A percentile compares a stretch with the other conserved stretches of the same genome.
phyloP scores from a whole-genome alignment of 2,329 filamentous ascomycete genomes.

The Aspergillus brasiliensis region DNA sequence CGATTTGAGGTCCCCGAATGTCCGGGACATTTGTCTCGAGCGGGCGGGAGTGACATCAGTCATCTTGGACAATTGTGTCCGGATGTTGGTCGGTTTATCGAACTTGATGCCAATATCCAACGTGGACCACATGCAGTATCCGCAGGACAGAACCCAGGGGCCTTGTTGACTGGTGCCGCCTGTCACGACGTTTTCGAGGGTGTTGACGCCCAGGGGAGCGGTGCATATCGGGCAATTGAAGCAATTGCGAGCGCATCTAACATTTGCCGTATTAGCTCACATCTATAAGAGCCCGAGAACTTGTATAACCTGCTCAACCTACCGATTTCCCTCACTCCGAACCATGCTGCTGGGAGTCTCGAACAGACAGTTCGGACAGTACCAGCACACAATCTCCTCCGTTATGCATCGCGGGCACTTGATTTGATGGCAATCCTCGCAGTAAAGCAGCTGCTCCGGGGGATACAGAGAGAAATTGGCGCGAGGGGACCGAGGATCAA shows the following conservation, averaged over 20 bases:
- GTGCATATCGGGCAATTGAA: conserved; percentile 93
- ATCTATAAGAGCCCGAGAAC: not conserved
- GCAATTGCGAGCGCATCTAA: conserved; percentile 87
- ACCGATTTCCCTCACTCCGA: conserved; percentile 92
- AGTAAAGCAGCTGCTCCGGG: conserved; percentile 91
- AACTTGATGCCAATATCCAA: conserved; percentile 88
- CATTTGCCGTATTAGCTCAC: not conserved
- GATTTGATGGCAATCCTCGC: conserved; percentile 95
- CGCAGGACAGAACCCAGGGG: conserved; percentile 79
- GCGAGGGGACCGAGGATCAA: conserved; percentile 81
- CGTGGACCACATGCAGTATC: conserved; percentile 91
- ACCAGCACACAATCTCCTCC: conserved; percentile 94
- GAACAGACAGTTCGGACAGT: conserved; percentile 92
- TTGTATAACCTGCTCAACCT: conserved; percentile 32
- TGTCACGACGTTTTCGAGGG: conserved; percentile 60
- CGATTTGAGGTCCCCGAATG: conserved; percentile 40
- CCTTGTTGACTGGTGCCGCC: conserved; percentile 48
- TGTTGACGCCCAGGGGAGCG: conserved; percentile 74
- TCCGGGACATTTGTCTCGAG: conserved; percentile 42
- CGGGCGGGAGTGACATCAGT: conserved; percentile 38
- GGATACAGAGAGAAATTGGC: conserved; percentile 93
- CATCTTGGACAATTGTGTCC: conserved; percentile 73
- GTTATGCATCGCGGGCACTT: conserved; percentile 88
- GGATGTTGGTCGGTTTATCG: conserved; percentile 84
- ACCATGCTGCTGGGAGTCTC: conserved; percentile 93